Conservation (phyloP, 305 asterid species). For the Fraxinus floribunda region DNA sequence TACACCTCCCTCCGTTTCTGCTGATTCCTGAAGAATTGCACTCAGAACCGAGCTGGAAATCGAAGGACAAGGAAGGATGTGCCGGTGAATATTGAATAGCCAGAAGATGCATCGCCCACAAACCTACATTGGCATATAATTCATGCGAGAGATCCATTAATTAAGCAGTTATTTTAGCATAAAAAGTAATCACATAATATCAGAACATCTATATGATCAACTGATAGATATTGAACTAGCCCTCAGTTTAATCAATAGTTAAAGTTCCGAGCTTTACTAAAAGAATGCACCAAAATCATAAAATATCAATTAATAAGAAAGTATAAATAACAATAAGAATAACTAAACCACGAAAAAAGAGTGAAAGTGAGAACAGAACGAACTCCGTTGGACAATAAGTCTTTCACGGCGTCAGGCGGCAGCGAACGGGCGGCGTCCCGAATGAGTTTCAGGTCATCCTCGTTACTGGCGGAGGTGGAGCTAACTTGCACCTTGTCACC, state of each 20-base stretch:
- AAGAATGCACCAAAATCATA: background rate
- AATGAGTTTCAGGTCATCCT: conserved; percentile 35
- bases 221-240: background rate
- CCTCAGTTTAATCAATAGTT: conserved; percentile 10
- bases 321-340: background rate
- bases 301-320: background rate
- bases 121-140: conserved; percentile 41
- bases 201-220: background rate
- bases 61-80: conserved; percentile 45
- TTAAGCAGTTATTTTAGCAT: conserved; percentile 2
- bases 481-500: conserved; percentile 27
- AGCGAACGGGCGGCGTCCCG: conserved; percentile 44
- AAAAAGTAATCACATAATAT: background rate
- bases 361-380: conserved; percentile 23
- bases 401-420: conserved; percentile 54
- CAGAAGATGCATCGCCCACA: conserved; percentile 61
- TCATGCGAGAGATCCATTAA: conserved; percentile 11
- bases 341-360: background rate
- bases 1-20: conserved; percentile 37
- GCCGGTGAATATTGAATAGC: conserved; percentile 47
- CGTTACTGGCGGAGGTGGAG: conserved; percentile 24
- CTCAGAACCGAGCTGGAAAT: conserved; percentile 34
- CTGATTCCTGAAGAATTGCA: conserved; percentile 41
- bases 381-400: conserved; percentile 62
- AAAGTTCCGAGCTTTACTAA: conserved; percentile 3